Conservation (phyloP, 345 rosid genomes). For the Euphorbia tirucalli region DNA sequence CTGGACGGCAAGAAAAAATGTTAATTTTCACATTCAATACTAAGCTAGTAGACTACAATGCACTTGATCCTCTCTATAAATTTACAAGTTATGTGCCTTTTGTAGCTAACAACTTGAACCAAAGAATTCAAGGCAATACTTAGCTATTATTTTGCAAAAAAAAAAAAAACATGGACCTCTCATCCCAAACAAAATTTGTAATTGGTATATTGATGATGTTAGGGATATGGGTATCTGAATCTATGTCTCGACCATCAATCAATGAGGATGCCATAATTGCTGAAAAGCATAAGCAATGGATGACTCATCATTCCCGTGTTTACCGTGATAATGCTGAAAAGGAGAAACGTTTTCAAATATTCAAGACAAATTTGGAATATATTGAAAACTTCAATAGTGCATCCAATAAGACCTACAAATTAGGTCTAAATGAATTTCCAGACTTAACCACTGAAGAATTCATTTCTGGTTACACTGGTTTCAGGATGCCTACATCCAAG, state of each 20-base stretch:
- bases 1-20: no score
- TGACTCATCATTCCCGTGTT: conserved; percentile 11
- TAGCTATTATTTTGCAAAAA: neutral
- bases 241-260: neutral
- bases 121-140: neutral
- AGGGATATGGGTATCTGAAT: neutral
- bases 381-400: conserved; percentile 14
- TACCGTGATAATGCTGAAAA: conserved; percentile 15
- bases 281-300: conserved; percentile 27
- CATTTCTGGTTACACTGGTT: neutral
- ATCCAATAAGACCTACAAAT: neutral
- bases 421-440: neutral
- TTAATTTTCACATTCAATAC: no score
- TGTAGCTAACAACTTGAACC: neutral
- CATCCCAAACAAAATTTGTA: neutral
- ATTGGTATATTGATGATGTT: neutral
- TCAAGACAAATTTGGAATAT: conserved; percentile 20
- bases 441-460: conserved; percentile 2
- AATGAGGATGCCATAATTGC: conserved; percentile 1
- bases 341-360: conserved; percentile 22
- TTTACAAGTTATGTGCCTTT: neutral
- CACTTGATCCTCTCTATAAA: no score
- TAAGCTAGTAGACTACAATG: no score
- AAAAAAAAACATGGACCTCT: neutral
- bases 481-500: neutral